Evolutionary conservation across 2,329 filamentous ascomycete genomes (phyloP).

Genomic region (Huntiella decipiens): DNA sequence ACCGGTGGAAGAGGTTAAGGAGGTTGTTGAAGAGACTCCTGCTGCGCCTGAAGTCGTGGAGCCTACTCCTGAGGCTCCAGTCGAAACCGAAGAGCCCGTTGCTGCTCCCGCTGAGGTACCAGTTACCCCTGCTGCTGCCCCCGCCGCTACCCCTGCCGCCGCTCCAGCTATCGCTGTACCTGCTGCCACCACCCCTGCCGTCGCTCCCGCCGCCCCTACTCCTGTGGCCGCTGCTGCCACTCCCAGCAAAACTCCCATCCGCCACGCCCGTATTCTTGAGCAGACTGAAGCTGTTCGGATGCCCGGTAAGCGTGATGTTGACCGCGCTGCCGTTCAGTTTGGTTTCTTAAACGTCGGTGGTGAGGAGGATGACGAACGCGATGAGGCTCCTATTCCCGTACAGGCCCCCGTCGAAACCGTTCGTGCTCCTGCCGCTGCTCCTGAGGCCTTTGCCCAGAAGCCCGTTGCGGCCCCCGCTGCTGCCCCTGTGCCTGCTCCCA

Average conservation of each 20-base stretch:
- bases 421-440: constrained; percentile 50
- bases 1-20: constrained; percentile 18
- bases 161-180: constrained; percentile 46
- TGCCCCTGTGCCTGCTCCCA: constrained; percentile 21
- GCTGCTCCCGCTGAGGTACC: constrained; percentile 44
- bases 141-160: constrained; percentile 37
- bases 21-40: constrained; percentile 16
- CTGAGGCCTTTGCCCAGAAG: constrained; percentile 39
- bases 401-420: constrained; percentile 38
- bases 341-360: constrained; percentile 84
- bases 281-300: constrained; percentile 97
- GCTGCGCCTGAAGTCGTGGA: constrained; percentile 24
- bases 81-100: constrained; percentile 54
- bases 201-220: constrained; percentile 34
- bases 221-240: constrained; percentile 34
- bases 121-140: constrained; percentile 36
- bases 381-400: constrained; percentile 80
- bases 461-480: constrained; percentile 22
- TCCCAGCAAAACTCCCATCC: constrained; percentile 36
- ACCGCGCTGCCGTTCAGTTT: constrained; percentile 85
- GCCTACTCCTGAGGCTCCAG: constrained; percentile 22
- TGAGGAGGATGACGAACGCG: constrained; percentile 68
- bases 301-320: constrained; percentile 90
- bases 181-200: constrained; percentile 40
- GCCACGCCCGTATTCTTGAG: constrained; percentile 66